These are phyloP conservation scores for Coemansia sp. DNA, from an alignment of 192 early-diverging fungal genomes.

Conservation along the genomic window DNA sequence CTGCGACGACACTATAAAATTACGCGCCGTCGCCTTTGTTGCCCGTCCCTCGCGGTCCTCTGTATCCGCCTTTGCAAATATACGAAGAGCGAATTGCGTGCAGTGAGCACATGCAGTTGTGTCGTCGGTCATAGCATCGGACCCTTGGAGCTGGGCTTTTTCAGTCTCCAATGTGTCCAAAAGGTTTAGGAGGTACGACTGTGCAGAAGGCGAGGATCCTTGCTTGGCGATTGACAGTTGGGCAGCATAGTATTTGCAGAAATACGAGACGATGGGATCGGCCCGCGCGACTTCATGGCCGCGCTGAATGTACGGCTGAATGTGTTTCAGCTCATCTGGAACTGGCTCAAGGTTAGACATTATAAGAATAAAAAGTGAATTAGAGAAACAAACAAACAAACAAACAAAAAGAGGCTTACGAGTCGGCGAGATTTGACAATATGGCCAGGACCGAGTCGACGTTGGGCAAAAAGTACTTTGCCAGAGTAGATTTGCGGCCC, in stretches of 20 bases:
- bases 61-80: slow-evolving; percentile 88
- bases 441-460: slow-evolving; percentile 55
- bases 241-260: slow-evolving; percentile 85
- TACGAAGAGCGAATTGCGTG: slow-evolving; percentile 84
- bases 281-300: slow-evolving; percentile 71
- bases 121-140: slow-evolving; percentile 77
- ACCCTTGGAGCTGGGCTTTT: slow-evolving; percentile 62
- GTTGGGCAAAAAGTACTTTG: slow-evolving; percentile 79
- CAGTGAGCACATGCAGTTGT: slow-evolving; percentile 75
- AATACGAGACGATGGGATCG: slow-evolving; percentile 92
- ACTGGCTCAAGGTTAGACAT: slow-evolving; percentile 31
- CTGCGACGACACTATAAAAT: slow-evolving; percentile 83
- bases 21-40: slow-evolving; percentile 83
- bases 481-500: slow-evolving; percentile 95
- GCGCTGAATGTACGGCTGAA: slow-evolving; percentile 80
- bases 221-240: slow-evolving; percentile 70
- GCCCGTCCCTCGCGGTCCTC: slow-evolving; percentile 84
- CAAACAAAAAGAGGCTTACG: neutral
- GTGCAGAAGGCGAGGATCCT: slow-evolving; percentile 54
- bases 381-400: slow-evolving; percentile 10
- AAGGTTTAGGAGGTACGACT: slow-evolving; percentile 65
- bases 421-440: slow-evolving; percentile 27
- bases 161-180: slow-evolving; percentile 82
- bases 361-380: neutral
- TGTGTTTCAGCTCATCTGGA: slow-evolving; percentile 66